Evolutionary conservation across 345 rosid genomes (phyloP), one percentile per base, ranked within the genome.

Genomic region (Stellera chamaejasme): DNA sequence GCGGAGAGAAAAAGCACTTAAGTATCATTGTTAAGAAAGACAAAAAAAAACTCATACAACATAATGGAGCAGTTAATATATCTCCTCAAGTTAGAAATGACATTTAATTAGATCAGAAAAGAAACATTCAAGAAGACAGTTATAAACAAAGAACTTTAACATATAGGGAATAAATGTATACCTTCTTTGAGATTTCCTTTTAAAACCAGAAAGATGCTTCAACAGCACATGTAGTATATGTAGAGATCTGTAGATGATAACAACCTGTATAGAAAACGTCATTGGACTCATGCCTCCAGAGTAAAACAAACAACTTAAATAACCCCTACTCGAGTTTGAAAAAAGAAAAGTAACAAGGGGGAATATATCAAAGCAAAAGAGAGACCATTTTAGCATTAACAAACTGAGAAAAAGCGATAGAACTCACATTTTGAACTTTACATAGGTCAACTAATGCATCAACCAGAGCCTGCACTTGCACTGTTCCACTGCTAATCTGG

Each of bases 371-470:
- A 25, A 13, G 15, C 16, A 28, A 48, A 0, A 39, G 48, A 32
- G 39, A 32, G 39, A 32, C 39, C 39, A 32, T 32, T 2, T 0
- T 32, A 32, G 10, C 15, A 27, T 15, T 16, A 53, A 2, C 47
- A 15, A n/a, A 10, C 59, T 46, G 55, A 49, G 41, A 44, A 15
- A 25, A 50, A 43, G 48, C 16, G 44, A 19, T 43, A 53, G 16
- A 49, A 71, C 95, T 70, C 69, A 89, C 99, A 76, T 84, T 84
- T 56, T 69, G 75, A 39, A 58, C 69, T 19, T 59, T 26, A 57
- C 94, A 93, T 28, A 86, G 89, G 71, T 76, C 82, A 68, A 89
- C 66, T 39, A 93, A 72, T 12, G 96, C 80, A 69, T 72, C 77
- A 66, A 86, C 64, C 61, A 93, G 69, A 56, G 78, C 77, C 73